These are phyloP conservation scores for Syzygium jambos DNA, from an alignment of 345 rosid species.

Conservation along the genomic window DNA sequence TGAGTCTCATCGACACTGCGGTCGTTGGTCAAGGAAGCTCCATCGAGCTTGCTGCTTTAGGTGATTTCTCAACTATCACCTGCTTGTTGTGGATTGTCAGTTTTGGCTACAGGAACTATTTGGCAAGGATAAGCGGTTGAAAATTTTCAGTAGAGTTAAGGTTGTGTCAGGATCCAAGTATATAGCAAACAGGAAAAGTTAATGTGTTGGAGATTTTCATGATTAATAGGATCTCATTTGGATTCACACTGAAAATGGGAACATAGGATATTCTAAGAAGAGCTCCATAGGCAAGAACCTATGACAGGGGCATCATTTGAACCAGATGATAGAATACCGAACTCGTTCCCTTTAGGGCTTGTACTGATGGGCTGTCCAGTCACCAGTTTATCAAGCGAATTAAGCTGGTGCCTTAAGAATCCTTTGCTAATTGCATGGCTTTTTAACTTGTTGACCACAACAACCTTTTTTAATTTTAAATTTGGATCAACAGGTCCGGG, in stretches of 20 bases:
- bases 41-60: slow-evolving; percentile 43
- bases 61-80: slow-evolving; percentile 1
- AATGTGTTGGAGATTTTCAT: not conserved
- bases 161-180: not conserved
- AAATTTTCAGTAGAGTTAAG: not conserved
- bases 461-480: not conserved
- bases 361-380: not conserved
- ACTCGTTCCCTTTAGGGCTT: not conserved
- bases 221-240: not conserved
- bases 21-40: slow-evolving; percentile 41
- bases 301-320: not conserved
- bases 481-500: slow-evolving; percentile 21
- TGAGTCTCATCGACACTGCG: slow-evolving; percentile 36
- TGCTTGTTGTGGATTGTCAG: not conserved
- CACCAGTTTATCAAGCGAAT: not conserved
- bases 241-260: not conserved
- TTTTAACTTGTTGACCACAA: not conserved
- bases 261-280: not conserved
- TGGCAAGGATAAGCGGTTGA: not conserved
- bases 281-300: not conserved
- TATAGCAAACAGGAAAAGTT: not conserved
- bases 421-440: not conserved
- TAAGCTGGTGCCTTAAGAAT: not conserved
- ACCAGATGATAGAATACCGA: not conserved
- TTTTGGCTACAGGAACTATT: not conserved